Evolutionary conservation across 345 rosid genomes (phyloP), one percentile per base, ranked within the genome.

Genomic region (Acer saccharum): DNA sequence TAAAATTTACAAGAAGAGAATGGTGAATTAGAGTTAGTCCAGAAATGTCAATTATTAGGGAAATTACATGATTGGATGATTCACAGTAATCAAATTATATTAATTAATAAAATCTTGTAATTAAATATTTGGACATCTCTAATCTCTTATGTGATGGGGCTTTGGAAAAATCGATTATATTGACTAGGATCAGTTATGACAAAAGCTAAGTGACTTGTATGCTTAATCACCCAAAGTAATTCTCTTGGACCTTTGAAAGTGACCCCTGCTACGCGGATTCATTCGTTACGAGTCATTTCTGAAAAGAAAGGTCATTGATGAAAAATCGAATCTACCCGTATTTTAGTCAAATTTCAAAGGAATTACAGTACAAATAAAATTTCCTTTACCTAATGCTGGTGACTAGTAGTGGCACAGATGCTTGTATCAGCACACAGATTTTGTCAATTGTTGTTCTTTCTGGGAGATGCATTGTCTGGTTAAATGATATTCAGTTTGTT

Each of bases 131-230:
- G 5, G 35, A 32, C 35, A 35, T 35, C 39, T 35, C 39, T 35
- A 35, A 20, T 20, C 21, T 6, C 54, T 3, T 57, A 7, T 50
- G 23, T 63, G 80, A 46, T 43, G 75, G 76, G 69, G 78, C 81
- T 44, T 82, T 76, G 88, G 70, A 50, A 68, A 78, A 76, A 76
- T 70, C 82, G 84, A 58, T 17, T 9, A 29, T 21, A 11, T 80
- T 65, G 76, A 58, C 60, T 57, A 41, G 11, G 21, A 73, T 63
- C 76, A 39, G 9, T 57, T 11, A 75, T 68, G 83, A 80, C 84
- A 68, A 46, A 27, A n/a, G 70, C 82, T 39, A 52, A 73, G 12
- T 41, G 57, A 32, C 60, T 7, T n/a, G 32, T 39, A 46, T 65
- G 83, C 68, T 68, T 81, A 76, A 0, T 55, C 25, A 65, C 57